Percentiles rank a stretch among this genome's conserved stretches.
Conservation (phyloP, 441 rosid species). For the Arabidopsis lyrata region DNA sequence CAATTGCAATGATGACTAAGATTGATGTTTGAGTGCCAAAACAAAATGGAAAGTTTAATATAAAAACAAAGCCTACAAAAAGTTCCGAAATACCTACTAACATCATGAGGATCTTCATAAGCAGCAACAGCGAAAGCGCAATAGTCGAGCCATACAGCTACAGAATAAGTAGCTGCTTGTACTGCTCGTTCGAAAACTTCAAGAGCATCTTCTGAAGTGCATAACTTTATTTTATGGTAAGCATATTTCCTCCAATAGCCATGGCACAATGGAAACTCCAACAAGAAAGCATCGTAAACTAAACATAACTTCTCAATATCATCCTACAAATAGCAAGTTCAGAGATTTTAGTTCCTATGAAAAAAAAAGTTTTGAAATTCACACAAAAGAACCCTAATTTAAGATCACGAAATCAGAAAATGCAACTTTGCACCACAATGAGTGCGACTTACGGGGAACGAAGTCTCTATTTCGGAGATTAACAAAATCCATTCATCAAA, state of each 20-base stretch:
- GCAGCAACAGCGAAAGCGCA: conserved; percentile 63
- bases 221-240: conserved; percentile 59
- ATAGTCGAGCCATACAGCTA: conserved; percentile 80
- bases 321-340: conserved; percentile 57
- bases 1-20: conserved; percentile 9
- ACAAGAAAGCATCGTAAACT: conserved; percentile 81
- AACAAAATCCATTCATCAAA: conserved; percentile 89
- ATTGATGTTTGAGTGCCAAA: not conserved
- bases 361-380: not conserved
- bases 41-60: not conserved
- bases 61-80: conserved; percentile 30
- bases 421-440: conserved; percentile 1
- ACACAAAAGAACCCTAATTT: not conserved
- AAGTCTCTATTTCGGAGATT: conserved; percentile 62
- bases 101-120: conserved; percentile 72
- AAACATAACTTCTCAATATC: conserved; percentile 60
- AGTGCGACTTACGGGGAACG: conserved; percentile 56
- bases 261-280: conserved; percentile 82
- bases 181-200: conserved; percentile 84
- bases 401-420: not conserved
- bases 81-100: conserved; percentile 66
- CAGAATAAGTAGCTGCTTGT: conserved; percentile 72
- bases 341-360: not conserved
- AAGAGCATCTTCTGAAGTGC: conserved; percentile 66
- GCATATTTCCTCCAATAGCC: conserved; percentile 92